A percentile compares a stretch with the other conserved stretches of the same genome.
Evolutionary conservation across 805 yeast species (phyloP).

Genomic region (Debaryomyces hansenii): DNA sequence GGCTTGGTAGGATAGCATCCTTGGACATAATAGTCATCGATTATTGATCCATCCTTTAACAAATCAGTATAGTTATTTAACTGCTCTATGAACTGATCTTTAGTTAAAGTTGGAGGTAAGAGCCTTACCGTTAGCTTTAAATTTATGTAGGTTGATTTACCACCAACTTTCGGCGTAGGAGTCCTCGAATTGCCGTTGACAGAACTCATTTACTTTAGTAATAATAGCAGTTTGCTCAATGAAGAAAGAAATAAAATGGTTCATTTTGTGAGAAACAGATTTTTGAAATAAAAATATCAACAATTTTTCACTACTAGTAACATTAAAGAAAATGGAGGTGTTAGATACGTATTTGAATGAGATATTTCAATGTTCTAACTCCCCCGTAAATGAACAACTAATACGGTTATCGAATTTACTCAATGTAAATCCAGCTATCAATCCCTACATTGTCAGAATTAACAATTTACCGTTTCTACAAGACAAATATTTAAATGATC

Average conservation of each 20-base stretch:
- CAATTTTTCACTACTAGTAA: too few relatives aligned
- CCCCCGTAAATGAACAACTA: conserved; percentile 20
- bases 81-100: conserved; percentile 24
- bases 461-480: conserved; percentile 17
- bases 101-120: conserved; percentile 42
- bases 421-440: conserved; percentile 22
- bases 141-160: conserved; percentile 5
- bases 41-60: conserved; percentile 11
- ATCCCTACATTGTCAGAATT: conserved; percentile 25
- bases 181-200: not conserved
- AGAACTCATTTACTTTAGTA: not conserved
- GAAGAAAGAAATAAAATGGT: not conserved
- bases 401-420: conserved; percentile 20
- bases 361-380: conserved; percentile 27
- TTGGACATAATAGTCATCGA: conserved; percentile 34
- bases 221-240: too few relatives aligned
- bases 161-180: not conserved
- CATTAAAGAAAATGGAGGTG: conserved; percentile 14
- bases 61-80: conserved; percentile 12
- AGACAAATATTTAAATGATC: conserved; percentile 13
- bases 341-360: conserved; percentile 24
- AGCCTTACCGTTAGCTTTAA: conserved; percentile 37
- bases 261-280: not conserved
- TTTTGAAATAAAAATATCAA: too few relatives aligned
- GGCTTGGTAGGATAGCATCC: conserved; percentile 43